Percentiles rank a stretch among this genome's conserved stretches.
Evolutionary conservation across 1,284 basidiomycete species (phyloP).

Genomic region (Trichosporon ovoides): DNA sequence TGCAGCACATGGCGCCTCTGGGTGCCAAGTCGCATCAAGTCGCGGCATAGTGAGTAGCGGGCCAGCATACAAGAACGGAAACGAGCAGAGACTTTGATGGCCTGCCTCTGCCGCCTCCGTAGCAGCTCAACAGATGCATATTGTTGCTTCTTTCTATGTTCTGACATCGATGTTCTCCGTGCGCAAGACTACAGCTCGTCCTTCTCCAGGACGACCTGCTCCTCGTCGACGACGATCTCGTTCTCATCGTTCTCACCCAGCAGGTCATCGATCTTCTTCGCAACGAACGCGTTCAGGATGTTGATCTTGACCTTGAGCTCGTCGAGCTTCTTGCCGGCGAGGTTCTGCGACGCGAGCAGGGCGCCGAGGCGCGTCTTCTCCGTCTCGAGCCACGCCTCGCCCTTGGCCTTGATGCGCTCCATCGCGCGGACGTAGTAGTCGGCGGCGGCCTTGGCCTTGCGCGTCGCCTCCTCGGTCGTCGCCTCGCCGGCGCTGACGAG

Average conservation of each 20-base stretch:
- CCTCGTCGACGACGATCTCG: neutral
- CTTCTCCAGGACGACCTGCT: neutral
- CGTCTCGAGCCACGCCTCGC: constrained; percentile 75
- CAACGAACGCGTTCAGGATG: constrained; percentile 69
- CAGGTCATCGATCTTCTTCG: constrained; percentile 48
- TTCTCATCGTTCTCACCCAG: neutral
- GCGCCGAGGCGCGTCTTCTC: constrained; percentile 63
- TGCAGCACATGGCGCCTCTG: no score
- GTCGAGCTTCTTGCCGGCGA: constrained; percentile 74
- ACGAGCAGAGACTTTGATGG: no score
- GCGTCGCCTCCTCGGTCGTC: constrained; percentile 14
- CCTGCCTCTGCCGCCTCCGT: no score
- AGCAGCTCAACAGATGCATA: no score
- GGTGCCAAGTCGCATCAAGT: no score
- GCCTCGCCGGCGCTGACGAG: neutral
- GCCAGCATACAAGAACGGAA: no score
- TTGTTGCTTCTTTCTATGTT: neutral
- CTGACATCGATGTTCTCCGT: neutral
- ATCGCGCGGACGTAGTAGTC: constrained; percentile 85
- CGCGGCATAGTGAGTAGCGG: no score
- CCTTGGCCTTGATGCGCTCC: constrained; percentile 73
- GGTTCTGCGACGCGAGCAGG: constrained; percentile 46
- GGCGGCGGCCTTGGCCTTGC: constrained; percentile 52
- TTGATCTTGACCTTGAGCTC: constrained; percentile 91
- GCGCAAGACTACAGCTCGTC: neutral